Conservation (phyloP, 306 rosid genomes). For the Citrullus mucosospermus region DNA sequence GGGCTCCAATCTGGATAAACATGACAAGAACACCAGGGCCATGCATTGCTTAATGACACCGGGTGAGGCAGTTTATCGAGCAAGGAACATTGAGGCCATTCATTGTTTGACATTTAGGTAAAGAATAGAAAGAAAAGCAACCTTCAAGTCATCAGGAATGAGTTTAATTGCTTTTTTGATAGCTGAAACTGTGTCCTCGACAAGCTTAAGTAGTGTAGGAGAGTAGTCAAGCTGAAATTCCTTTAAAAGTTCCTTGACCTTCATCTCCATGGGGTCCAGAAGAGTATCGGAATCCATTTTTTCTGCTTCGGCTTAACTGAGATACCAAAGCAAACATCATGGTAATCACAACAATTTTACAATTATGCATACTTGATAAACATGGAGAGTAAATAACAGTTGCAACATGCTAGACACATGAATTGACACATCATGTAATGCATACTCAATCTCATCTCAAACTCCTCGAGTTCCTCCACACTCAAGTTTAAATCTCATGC, state of each 20-base stretch:
- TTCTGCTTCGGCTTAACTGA: neutral
- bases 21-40: neutral
- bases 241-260: conserved; percentile 49
- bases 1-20: neutral
- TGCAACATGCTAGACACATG: no score
- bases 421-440: no score
- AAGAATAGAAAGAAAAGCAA: neutral
- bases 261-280: conserved; percentile 41
- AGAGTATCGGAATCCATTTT: conserved; percentile 12
- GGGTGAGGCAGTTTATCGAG: neutral
- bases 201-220: conserved; percentile 24
- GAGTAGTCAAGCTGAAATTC: conserved; percentile 40
- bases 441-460: no score
- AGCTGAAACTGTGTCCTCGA: conserved; percentile 40
- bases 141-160: conserved; percentile 55
- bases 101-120: neutral
- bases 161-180: conserved; percentile 33
- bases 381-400: no score
- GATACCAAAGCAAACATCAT: no score
- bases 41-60: neutral
- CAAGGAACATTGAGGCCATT: neutral
- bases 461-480: no score
- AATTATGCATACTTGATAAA: no score
- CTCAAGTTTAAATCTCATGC: no score
- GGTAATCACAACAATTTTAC: no score